Percentiles rank a stretch among this genome's conserved stretches.
phyloP scores from a whole-genome alignment of 2,329 filamentous ascomycete species.

The Helminthosporium solani region DNA sequence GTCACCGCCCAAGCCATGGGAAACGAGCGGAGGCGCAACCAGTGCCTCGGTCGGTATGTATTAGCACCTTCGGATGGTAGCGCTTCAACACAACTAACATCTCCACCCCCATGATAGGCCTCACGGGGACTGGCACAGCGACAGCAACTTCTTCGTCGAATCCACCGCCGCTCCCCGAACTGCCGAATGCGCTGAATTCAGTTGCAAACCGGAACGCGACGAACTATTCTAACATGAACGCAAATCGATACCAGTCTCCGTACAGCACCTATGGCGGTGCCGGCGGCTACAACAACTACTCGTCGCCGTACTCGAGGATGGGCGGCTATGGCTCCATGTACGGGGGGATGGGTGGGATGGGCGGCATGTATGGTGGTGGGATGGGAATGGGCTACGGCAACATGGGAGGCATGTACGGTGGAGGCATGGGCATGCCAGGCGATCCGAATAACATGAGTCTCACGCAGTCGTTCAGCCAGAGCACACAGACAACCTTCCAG shows the following conservation, averaged over 20 bases:
- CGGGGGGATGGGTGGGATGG: slow-evolving; percentile 45
- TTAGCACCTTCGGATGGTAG: slow-evolving; percentile 13
- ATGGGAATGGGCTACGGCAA: slow-evolving; percentile 42
- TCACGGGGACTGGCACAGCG: slow-evolving; percentile 45
- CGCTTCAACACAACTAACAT: slow-evolving; percentile 7
- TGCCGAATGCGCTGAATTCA: slow-evolving; percentile 74
- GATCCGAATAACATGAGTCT: slow-evolving; percentile 87
- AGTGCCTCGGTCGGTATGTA: slow-evolving; percentile 43
- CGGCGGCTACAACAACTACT: slow-evolving; percentile 51
- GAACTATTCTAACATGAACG: slow-evolving; percentile 68
- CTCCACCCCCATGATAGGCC: slow-evolving; percentile 32
- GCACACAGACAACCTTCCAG: slow-evolving; percentile 95
- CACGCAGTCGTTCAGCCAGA: slow-evolving; percentile 92
- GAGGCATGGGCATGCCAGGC: slow-evolving; percentile 49
- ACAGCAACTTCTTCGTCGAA: slow-evolving; percentile 45
- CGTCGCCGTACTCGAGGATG: slow-evolving; percentile 57
- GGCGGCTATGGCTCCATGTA: slow-evolving; percentile 48
- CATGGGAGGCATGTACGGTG: slow-evolving; percentile 50
- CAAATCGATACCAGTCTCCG: slow-evolving; percentile 55
- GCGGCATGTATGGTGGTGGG: slow-evolving; percentile 43
- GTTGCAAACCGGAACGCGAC: slow-evolving; percentile 87
- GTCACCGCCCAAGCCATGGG: slow-evolving; percentile 98
- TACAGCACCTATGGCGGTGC: slow-evolving; percentile 47
- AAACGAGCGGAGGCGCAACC: slow-evolving; percentile 67
- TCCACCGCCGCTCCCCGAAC: slow-evolving; percentile 73